Evolutionary conservation across 495 filamentous ascomycete genomes (phyloP).

Genomic region (Xylona heveae): DNA sequence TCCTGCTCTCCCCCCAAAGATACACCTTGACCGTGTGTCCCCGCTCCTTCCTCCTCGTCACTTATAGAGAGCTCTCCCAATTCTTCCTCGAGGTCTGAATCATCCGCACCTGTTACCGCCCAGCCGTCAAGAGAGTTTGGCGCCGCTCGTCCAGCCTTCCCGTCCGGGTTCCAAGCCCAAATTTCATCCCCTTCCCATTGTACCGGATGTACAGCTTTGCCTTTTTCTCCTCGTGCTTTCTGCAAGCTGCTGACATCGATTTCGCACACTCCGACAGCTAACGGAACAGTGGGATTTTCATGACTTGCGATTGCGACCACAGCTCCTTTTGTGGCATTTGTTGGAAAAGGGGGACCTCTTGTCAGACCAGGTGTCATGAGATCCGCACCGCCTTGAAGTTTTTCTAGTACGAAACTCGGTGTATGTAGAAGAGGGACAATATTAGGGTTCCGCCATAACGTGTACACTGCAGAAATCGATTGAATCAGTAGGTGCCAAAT

Average conservation of each 20-base stretch:
- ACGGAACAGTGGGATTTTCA: conserved; percentile 36
- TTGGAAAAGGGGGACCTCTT: conserved; percentile 45
- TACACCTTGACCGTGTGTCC: conserved; percentile 21
- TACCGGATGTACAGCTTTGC: conserved; percentile 41
- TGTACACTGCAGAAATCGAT: conserved; percentile 29
- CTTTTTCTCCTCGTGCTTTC: conserved; percentile 40
- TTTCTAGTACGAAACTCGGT: conserved; percentile 35
- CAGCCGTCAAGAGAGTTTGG: conserved; percentile 18
- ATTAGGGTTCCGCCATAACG: conserved; percentile 40
- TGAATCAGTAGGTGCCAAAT: not conserved
- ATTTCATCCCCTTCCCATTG: conserved; percentile 62
- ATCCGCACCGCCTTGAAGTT: conserved; percentile 42
- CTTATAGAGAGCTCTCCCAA: not conserved
- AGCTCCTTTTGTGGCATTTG: conserved; percentile 34
- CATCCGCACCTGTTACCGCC: conserved; percentile 3
- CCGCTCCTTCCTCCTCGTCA: not conserved
- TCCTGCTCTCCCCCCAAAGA: conserved; percentile 17
- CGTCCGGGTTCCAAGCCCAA: conserved; percentile 39
- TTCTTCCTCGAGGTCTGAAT: conserved; percentile 1
- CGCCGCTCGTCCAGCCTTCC: conserved; percentile 22
- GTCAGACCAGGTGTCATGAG: conserved; percentile 59
- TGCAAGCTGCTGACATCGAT: conserved; percentile 38
- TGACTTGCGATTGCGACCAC: conserved; percentile 45
- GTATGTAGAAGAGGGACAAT: conserved; percentile 45
- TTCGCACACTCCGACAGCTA: conserved; percentile 44